These are phyloP conservation scores for Epichloe bromicola DNA, from an alignment of 2,329 filamentous ascomycete species.

Conservation along the genomic window DNA sequence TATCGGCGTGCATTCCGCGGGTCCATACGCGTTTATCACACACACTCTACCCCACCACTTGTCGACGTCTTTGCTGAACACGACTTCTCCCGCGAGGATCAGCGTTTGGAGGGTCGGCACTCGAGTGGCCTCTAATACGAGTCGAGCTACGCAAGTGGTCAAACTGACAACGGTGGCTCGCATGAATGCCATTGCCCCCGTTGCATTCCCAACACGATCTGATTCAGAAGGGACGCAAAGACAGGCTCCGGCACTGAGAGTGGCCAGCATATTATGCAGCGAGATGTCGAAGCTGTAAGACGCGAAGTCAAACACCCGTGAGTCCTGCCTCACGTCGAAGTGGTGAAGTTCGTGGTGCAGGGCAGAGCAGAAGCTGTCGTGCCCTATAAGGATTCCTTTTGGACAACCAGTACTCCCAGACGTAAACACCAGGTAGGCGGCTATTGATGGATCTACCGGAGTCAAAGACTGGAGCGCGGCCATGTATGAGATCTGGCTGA, in stretches of 20 bases:
- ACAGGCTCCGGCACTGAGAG: constrained; percentile 3
- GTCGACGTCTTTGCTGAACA: too few species aligned
- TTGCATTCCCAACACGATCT: background rate
- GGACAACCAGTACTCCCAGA: constrained; percentile 11
- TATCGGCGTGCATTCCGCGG: background rate
- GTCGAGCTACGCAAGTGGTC: too few species aligned
- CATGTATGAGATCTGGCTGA: background rate
- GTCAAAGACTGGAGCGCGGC: background rate
- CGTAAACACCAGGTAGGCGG: constrained; percentile 6
- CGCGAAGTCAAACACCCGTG: constrained; percentile 4
- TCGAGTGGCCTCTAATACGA: too few species aligned
- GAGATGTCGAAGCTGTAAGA: constrained; percentile 5
- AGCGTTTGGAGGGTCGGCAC: too few species aligned
- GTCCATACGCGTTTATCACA: constrained; percentile 1
- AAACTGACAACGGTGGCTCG: too few species aligned
- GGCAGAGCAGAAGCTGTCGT: constrained; percentile 1
- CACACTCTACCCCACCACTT: background rate
- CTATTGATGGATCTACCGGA: background rate
- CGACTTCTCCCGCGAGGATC: too few species aligned
- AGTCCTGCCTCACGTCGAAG: background rate
- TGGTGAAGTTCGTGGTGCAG: background rate
- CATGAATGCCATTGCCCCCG: too few species aligned
- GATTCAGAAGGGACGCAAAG: background rate
- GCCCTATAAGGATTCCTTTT: constrained; percentile 9
- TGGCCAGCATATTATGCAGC: background rate